Conservation (phyloP, 1,284 basidiomycete species). For the Ganoderma sinense region DNA sequence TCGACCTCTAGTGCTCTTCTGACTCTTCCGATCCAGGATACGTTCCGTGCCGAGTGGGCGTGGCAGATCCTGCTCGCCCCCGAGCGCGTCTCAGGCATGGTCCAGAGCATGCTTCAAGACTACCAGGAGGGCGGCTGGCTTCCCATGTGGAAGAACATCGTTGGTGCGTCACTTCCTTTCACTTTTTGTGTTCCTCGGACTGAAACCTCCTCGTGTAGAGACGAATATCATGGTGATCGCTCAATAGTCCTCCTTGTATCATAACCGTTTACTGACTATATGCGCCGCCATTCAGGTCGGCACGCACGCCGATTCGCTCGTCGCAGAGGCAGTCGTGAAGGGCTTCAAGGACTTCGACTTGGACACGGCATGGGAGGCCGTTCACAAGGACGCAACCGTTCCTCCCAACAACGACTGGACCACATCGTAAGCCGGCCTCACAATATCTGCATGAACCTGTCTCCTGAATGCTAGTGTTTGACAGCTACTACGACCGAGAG, state of each 20-base stretch:
- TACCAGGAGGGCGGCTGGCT: slow-evolving; percentile 84
- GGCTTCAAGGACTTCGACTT: slow-evolving; percentile 70
- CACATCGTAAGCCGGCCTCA: no score
- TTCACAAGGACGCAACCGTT: slow-evolving; percentile 77
- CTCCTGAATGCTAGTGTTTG: not conserved
- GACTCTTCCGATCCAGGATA: slow-evolving; percentile 60
- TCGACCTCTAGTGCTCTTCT: not conserved
- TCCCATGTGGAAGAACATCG: slow-evolving; percentile 92
- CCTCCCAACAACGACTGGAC: slow-evolving; percentile 70
- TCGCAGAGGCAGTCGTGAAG: slow-evolving; percentile 81
- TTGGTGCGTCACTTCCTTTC: slow-evolving; percentile 50
- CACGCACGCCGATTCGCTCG: slow-evolving; percentile 83
- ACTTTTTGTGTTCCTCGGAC: not conserved
- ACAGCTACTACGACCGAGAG: slow-evolving; percentile 76
- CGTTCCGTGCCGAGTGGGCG: slow-evolving; percentile 81
- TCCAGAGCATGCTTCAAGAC: slow-evolving; percentile 84
- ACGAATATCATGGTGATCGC: slow-evolving; percentile 84
- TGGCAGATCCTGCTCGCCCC: slow-evolving; percentile 82
- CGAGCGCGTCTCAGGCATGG: slow-evolving; percentile 77
- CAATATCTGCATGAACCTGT: slow-evolving; percentile 21
- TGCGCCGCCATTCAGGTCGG: slow-evolving; percentile 67
- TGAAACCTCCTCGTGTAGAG: slow-evolving; percentile 45
- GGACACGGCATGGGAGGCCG: slow-evolving; percentile 76
- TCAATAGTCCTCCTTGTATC: no score
- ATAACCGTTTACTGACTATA: no score